Percentiles rank a stretch among this genome's conserved stretches.
phyloP scores from a whole-genome alignment of 108 stramenopile species.

The Nitzschia sp. region DNA sequence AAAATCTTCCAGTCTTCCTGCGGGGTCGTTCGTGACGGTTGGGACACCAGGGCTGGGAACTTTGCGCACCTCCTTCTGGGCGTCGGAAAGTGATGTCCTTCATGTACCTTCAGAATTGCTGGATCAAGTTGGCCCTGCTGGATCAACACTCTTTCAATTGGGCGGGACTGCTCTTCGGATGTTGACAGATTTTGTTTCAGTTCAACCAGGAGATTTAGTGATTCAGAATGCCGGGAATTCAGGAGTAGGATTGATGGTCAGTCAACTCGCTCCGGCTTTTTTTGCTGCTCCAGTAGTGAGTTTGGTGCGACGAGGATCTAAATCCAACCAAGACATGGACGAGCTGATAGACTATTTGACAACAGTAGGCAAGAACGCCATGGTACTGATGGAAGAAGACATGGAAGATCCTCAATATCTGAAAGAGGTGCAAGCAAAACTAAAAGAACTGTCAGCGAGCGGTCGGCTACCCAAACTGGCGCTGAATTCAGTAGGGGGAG shows the following conservation, averaged over 20 bases:
- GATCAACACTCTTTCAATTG: conserved; percentile 36
- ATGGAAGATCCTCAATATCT: conserved; percentile 12
- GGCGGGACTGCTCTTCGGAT: conserved; percentile 52
- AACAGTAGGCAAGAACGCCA: conserved; percentile 23
- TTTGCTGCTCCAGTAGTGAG: conserved; percentile 29
- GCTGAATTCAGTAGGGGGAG: conserved; percentile 55
- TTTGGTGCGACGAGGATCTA: conserved; percentile 39
- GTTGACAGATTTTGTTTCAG: conserved; percentile 30
- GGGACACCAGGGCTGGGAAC: conserved; percentile 46
- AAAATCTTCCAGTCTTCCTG: neutral
- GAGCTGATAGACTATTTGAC: conserved; percentile 28
- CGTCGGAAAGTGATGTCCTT: conserved; percentile 8
- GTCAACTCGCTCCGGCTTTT: conserved; percentile 32
- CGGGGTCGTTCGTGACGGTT: conserved; percentile 40
- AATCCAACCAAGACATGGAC: conserved; percentile 20
- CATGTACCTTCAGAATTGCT: conserved; percentile 12
- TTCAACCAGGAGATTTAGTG: conserved; percentile 27
- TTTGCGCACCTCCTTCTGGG: conserved; percentile 42
- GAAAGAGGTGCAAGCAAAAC: conserved; percentile 3
- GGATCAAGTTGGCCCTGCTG: conserved; percentile 24
- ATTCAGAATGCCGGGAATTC: conserved; percentile 65
- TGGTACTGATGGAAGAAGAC: conserved; percentile 40
- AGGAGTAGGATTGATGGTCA: conserved; percentile 48
- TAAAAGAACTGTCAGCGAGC: conserved; percentile 21
- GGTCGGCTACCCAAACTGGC: conserved; percentile 36